phyloP scores from a whole-genome alignment of 1,284 basidiomycete species.

The Moesziomyces globuligerus region DNA sequence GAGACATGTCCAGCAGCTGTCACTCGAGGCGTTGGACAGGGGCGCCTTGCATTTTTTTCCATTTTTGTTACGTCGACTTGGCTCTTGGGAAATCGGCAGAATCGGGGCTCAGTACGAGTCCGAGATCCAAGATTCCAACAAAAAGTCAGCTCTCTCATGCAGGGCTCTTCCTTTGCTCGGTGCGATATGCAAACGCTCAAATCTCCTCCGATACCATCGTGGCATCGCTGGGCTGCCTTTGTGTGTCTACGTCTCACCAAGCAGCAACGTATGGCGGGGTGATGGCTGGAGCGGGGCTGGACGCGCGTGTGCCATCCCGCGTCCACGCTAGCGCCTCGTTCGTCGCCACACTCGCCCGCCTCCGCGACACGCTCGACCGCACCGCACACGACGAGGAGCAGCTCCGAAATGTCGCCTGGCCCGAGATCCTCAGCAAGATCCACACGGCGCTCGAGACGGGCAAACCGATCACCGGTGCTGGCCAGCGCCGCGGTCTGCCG shows the following conservation, averaged over 20 bases:
- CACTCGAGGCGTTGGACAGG: background rate
- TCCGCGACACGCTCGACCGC: slow-evolving; percentile 9
- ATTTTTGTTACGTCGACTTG: background rate
- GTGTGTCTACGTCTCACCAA: background rate
- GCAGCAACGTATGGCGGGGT: background rate
- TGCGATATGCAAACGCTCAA: too few relatives aligned
- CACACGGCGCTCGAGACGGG: slow-evolving; percentile 31
- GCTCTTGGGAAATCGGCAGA: too few relatives aligned
- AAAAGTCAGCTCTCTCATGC: background rate
- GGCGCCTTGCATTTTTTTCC: background rate
- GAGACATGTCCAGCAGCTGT: background rate
- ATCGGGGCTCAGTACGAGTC: too few relatives aligned
- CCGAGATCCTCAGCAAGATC: slow-evolving; percentile 23
- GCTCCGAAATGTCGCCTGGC: slow-evolving; percentile 28
- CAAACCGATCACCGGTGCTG: slow-evolving; percentile 33
- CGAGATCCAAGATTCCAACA: too few relatives aligned
- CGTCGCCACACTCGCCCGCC: slow-evolving; percentile 7
- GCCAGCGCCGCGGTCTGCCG: slow-evolving; percentile 26
- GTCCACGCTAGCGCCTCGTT: slow-evolving; percentile 14
- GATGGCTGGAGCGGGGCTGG: background rate
- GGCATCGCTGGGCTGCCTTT: background rate
- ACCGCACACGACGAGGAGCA: slow-evolving; percentile 17
- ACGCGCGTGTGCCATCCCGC: background rate
- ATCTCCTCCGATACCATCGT: background rate
- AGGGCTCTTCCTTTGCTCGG: background rate